Conservation (phyloP, 2,329 filamentous ascomycete genomes). For the Xylaria sp. region DNA sequence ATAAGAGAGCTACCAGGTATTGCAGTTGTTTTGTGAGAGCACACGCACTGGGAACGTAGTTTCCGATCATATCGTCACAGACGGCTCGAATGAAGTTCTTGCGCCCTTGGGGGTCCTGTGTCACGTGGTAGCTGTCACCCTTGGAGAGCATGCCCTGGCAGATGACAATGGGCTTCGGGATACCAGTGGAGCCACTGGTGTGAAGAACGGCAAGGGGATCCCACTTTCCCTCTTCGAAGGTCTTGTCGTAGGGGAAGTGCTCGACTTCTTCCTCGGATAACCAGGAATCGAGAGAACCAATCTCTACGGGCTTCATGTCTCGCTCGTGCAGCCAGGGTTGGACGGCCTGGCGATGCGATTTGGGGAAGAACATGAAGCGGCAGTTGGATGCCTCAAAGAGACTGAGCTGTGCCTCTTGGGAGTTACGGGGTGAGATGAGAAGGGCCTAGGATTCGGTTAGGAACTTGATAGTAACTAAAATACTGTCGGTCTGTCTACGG, state of each 20-base stretch:
- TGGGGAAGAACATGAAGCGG: slow-evolving; percentile 34
- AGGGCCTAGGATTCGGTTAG: slow-evolving; percentile 30
- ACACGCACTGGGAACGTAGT: slow-evolving; percentile 28
- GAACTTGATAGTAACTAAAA: too few relatives aligned
- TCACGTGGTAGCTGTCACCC: slow-evolving; percentile 30
- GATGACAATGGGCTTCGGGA: slow-evolving; percentile 42
- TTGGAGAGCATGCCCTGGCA: slow-evolving; percentile 36
- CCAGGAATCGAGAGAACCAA: slow-evolving; percentile 33
- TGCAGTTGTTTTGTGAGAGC: background rate
- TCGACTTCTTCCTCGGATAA: slow-evolving; percentile 34
- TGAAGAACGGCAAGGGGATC: slow-evolving; percentile 41
- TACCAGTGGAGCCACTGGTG: slow-evolving; percentile 43
- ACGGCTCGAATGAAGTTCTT: slow-evolving; percentile 19
- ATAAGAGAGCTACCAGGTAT: too few relatives aligned
- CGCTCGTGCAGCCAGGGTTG: slow-evolving; percentile 36
- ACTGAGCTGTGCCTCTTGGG: slow-evolving; percentile 40
- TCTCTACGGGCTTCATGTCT: slow-evolving; percentile 36
- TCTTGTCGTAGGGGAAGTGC: slow-evolving; percentile 37
- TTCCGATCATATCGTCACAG: slow-evolving; percentile 10
- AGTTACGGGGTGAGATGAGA: slow-evolving; percentile 43
- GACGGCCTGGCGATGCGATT: slow-evolving; percentile 29
- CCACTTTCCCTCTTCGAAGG: slow-evolving; percentile 38
- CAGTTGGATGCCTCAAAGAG: slow-evolving; percentile 42
- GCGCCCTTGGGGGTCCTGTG: slow-evolving; percentile 25
- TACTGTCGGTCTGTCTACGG: background rate